Evolutionary conservation across 208 protist genomes (phyloP).

Genomic region (Phytomonas sp.): DNA sequence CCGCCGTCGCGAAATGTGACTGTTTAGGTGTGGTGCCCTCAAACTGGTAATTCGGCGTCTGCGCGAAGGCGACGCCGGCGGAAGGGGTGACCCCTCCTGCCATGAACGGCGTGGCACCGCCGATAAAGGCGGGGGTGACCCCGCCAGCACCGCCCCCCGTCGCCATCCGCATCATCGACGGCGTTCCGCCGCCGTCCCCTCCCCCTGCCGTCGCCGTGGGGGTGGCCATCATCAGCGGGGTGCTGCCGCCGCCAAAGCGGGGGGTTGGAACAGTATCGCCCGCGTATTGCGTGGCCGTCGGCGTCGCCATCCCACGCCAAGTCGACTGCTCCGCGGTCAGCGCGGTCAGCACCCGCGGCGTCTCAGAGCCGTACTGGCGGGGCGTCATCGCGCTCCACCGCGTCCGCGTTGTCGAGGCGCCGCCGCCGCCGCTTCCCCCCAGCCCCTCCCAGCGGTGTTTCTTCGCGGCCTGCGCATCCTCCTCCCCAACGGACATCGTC

Average conservation of each 20-base stretch:
- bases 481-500: slow-evolving; percentile 1
- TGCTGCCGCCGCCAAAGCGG: slow-evolving; percentile 27
- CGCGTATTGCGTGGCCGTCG: slow-evolving; percentile 41
- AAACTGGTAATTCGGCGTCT: slow-evolving; percentile 86
- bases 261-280: slow-evolving; percentile 51
- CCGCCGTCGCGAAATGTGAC: slow-evolving; percentile 51
- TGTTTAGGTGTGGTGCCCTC: slow-evolving; percentile 78
- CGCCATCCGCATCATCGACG: background rate
- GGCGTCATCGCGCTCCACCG: slow-evolving; percentile 74
- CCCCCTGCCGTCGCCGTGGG: slow-evolving; percentile 13
- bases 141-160: slow-evolving; percentile 10
- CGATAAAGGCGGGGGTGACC: slow-evolving; percentile 19
- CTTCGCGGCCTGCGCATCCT: slow-evolving; percentile 29
- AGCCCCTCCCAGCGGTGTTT: slow-evolving; percentile 53
- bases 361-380: slow-evolving; percentile 59
- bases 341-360: slow-evolving; percentile 34
- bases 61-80: slow-evolving; percentile 40
- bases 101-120: slow-evolving; percentile 43
- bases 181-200: slow-evolving; percentile 10
- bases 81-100: slow-evolving; percentile 23
- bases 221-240: slow-evolving; percentile 27
- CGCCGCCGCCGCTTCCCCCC: slow-evolving; percentile 10
- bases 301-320: slow-evolving; percentile 70
- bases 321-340: slow-evolving; percentile 31
- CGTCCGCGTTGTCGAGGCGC: slow-evolving; percentile 26